Percentiles rank a stretch among this genome's conserved stretches.
These are phyloP conservation scores for Epichloe hybrida DNA, from an alignment of 2,329 filamentous ascomycete species.

Conservation along the genomic window DNA sequence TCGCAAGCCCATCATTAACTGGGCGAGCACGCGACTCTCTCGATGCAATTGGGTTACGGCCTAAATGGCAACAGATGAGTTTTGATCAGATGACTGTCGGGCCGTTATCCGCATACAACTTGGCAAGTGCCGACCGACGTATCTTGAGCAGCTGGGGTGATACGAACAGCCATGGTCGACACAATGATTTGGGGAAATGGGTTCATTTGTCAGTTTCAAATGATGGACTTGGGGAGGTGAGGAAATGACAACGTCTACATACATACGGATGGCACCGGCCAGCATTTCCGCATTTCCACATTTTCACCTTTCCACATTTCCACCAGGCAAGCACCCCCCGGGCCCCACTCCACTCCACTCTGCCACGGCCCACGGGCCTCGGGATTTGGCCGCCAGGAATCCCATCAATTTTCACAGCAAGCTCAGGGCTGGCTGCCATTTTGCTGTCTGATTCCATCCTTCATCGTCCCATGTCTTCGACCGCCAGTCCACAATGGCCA, in stretches of 20 bases:
- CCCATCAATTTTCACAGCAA: constrained; percentile 2
- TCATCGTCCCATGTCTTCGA: background rate
- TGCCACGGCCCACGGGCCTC: background rate
- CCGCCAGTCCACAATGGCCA: constrained; percentile 3
- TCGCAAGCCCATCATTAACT: background rate
- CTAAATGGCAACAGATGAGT: background rate
- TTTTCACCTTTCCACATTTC: too few species aligned
- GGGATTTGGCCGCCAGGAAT: background rate
- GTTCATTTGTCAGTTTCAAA: too few species aligned
- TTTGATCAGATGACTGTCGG: background rate
- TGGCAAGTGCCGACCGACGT: background rate
- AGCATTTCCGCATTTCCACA: too few species aligned
- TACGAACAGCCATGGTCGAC: background rate
- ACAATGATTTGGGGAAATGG: too few species aligned
- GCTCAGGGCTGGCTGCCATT: background rate
- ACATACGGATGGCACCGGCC: too few species aligned
- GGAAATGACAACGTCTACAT: too few species aligned
- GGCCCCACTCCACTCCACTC: background rate
- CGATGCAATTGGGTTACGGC: constrained; percentile 2
- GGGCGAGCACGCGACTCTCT: background rate
- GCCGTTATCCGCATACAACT: background rate
- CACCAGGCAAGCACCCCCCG: too few species aligned
- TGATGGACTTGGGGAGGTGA: background rate
- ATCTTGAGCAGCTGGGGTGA: background rate
- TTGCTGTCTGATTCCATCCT: background rate